These are phyloP conservation scores for Nannochloris sp. DNA, from an alignment of 139 green algal species.

Conservation along the genomic window DNA sequence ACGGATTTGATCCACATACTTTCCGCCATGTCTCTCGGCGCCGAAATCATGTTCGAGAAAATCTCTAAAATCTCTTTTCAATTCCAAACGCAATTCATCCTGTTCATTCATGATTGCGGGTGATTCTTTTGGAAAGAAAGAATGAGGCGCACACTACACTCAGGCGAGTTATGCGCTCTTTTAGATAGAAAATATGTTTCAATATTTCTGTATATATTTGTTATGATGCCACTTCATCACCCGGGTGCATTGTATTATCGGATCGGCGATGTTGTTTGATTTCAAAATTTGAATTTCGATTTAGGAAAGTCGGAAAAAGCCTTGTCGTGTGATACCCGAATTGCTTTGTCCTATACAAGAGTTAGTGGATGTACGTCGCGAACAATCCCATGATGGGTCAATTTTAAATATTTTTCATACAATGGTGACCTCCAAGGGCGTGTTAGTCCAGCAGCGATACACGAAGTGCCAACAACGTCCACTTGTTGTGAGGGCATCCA, in stretches of 20 bases:
- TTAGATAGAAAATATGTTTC: too few species aligned
- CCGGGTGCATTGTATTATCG: background rate
- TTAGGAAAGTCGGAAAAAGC: background rate
- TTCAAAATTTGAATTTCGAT: constrained; percentile 4
- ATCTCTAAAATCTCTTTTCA: constrained; percentile 66
- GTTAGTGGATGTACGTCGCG: too few species aligned
- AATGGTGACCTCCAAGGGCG: background rate
- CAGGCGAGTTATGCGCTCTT: too few species aligned
- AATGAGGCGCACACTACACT: too few species aligned
- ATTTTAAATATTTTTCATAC: background rate
- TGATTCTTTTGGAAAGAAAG: too few species aligned
- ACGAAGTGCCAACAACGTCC: background rate
- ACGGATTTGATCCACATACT: constrained; percentile 44
- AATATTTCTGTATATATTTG: too few species aligned
- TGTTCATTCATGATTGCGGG: constrained; percentile 26
- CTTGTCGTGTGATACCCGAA: too few species aligned
- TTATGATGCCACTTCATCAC: too few species aligned
- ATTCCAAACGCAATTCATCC: constrained; percentile 36
- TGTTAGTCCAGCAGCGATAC: background rate
- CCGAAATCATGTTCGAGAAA: constrained; percentile 68
- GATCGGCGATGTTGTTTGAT: background rate
- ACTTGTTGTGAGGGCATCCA: background rate
- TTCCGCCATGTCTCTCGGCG: constrained; percentile 30
- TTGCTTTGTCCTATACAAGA: too few species aligned
- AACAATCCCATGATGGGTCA: background rate